Evolutionary conservation across 345 rosid species (phyloP).

Genomic region (Populus ilicifolia): DNA sequence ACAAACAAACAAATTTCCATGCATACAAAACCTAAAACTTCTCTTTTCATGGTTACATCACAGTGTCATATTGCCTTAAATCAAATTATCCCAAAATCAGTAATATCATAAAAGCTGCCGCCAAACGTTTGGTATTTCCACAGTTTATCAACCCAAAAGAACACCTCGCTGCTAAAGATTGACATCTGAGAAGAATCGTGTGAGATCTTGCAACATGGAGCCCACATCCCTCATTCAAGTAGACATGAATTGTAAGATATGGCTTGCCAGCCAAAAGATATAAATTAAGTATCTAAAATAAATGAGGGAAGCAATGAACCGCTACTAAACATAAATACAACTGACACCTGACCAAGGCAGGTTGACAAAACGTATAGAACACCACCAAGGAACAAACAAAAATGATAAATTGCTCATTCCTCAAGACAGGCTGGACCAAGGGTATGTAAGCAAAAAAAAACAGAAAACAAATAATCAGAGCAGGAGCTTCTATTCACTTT

Average conservation of each 20-base stretch:
- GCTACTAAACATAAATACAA: neutral
- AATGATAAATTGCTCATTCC: neutral
- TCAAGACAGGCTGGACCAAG: too few species aligned
- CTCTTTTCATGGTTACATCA: neutral
- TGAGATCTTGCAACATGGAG: neutral
- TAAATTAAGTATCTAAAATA: neutral
- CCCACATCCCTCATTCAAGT: neutral
- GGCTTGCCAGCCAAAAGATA: neutral
- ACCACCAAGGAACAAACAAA: neutral
- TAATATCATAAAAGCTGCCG: neutral
- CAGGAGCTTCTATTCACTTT: too few species aligned
- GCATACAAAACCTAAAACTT: neutral
- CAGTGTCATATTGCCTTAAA: neutral
- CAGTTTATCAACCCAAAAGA: neutral
- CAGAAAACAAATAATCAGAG: too few species aligned
- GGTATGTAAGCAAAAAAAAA: too few species aligned
- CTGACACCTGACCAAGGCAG: too few species aligned
- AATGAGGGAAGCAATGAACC: neutral
- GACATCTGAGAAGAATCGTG: neutral
- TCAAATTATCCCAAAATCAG: neutral
- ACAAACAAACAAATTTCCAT: too few species aligned
- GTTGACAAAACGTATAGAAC: neutral
- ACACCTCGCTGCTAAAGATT: neutral
- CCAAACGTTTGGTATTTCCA: neutral
- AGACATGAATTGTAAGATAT: neutral